Conservation (phyloP, 2,329 filamentous ascomycete genomes). For the Botrytis fabae region DNA sequence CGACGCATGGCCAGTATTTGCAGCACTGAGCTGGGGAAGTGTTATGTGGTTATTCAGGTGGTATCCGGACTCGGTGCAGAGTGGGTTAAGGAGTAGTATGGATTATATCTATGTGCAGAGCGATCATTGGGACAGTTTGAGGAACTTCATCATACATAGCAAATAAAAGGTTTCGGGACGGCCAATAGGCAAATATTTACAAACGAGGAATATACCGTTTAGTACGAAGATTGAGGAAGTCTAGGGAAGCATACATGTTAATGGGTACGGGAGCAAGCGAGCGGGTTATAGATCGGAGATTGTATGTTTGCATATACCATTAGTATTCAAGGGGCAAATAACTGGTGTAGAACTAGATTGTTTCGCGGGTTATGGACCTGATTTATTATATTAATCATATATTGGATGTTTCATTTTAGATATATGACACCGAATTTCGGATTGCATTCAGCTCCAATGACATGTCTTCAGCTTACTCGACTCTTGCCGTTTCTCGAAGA, state of each 20-base stretch:
- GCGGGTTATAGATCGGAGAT: conserved; percentile 9
- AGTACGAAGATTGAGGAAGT: neutral
- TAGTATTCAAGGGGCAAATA: neutral
- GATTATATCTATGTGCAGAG: conserved; percentile 92
- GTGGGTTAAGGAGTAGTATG: conserved; percentile 92
- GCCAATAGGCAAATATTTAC: neutral
- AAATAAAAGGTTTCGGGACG: conserved; percentile 45
- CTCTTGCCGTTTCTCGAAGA: neutral
- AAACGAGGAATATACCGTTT: neutral
- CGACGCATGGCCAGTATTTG: conserved; percentile 91
- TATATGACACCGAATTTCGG: neutral
- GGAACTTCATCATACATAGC: conserved; percentile 86
- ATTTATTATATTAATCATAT: conserved; percentile 12
- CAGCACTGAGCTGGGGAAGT: conserved; percentile 82
- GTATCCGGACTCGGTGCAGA: conserved; percentile 88
- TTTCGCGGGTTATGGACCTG: neutral
- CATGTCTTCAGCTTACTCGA: neutral
- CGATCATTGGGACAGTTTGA: conserved; percentile 83
- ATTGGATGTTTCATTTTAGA: neutral
- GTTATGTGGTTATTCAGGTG: conserved; percentile 96
- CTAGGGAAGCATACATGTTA: neutral
- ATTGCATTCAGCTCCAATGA: neutral
- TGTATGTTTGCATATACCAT: conserved; percentile 2
- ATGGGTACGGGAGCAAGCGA: neutral
- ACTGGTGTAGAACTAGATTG: conserved; percentile 17